Percentiles rank a stretch among this genome's conserved stretches.
These are phyloP conservation scores for Termitomyces sp. DNA, from an alignment of 768 basidiomycete species.

Conservation along the genomic window DNA sequence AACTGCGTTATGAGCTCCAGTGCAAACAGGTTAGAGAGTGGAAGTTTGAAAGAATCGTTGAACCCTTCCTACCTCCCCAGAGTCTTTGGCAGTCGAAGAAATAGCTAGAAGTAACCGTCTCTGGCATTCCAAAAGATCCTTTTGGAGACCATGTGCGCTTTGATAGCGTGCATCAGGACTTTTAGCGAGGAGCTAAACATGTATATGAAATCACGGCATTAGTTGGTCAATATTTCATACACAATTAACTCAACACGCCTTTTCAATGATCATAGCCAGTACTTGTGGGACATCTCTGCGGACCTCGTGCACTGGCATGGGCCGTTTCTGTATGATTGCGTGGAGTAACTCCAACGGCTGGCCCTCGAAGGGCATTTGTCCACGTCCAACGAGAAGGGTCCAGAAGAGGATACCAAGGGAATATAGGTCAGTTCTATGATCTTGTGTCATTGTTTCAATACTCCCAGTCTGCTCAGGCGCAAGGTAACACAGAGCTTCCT, in stretches of 20 bases:
- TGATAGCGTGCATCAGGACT: constrained; percentile 69
- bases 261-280: constrained; percentile 67
- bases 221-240: constrained; percentile 3
- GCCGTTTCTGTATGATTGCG: constrained; percentile 68
- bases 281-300: constrained; percentile 73
- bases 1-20: constrained; percentile 65
- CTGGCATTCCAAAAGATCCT: constrained; percentile 69
- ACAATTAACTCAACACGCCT: constrained; percentile 33
- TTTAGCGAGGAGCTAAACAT: constrained; percentile 58
- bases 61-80: constrained; percentile 44
- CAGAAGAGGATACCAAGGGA: constrained; percentile 73
- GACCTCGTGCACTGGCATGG: constrained; percentile 76
- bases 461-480: constrained; percentile 78
- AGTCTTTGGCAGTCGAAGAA: constrained; percentile 53
- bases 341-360: constrained; percentile 63
- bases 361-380: constrained; percentile 62
- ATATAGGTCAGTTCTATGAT: constrained; percentile 74
- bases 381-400: constrained; percentile 72
- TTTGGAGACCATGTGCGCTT: constrained; percentile 67
- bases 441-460: constrained; percentile 68
- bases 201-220: constrained; percentile 7
- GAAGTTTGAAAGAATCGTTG: not conserved
- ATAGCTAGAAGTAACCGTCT: constrained; percentile 59
- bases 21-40: not conserved
- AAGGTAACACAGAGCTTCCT: constrained; percentile 73